Conservation (phyloP, 1,139 yeast species). For the Candida smagusa region DNA sequence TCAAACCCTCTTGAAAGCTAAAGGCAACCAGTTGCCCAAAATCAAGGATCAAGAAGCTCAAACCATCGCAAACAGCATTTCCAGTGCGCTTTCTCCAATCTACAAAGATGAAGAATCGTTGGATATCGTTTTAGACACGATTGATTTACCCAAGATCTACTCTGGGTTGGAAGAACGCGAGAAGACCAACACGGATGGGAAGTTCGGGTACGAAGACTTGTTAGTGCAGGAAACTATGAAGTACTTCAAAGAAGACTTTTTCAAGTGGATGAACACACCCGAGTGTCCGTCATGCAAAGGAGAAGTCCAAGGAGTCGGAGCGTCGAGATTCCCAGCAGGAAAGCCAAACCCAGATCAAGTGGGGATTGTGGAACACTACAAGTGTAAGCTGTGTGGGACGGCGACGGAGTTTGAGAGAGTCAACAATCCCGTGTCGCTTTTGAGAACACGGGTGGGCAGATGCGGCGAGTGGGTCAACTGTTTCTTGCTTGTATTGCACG, state of each 20-base stretch:
- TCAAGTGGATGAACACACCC: constrained; percentile 79
- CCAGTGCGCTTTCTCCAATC: constrained; percentile 3
- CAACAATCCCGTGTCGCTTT: constrained; percentile 60
- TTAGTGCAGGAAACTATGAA: constrained; percentile 64
- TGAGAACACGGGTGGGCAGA: constrained; percentile 66
- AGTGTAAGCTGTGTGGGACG: constrained; percentile 50
- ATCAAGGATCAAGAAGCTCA: constrained; percentile 3
- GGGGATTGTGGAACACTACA: constrained; percentile 54
- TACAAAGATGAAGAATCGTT: constrained; percentile 10
- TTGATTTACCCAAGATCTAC: constrained; percentile 37
- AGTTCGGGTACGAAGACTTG: constrained; percentile 58
- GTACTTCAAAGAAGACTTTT: constrained; percentile 80
- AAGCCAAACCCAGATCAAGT: constrained; percentile 29
- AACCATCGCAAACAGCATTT: neutral
- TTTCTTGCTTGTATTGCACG: constrained; percentile 65
- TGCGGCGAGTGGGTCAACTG: constrained; percentile 97
- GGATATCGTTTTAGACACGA: constrained; percentile 24
- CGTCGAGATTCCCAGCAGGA: constrained; percentile 14
- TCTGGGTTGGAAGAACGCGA: constrained; percentile 33
- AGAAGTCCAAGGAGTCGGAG: constrained; percentile 12
- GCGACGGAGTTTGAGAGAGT: constrained; percentile 69
- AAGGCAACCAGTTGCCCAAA: neutral
- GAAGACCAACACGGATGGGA: constrained; percentile 13
- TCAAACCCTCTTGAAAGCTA: constrained; percentile 5
- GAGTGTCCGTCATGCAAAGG: constrained; percentile 51